A percentile compares a stretch with the other conserved stretches of the same genome.
phyloP scores from a whole-genome alignment of 2,329 filamentous ascomycete species.

The Peltaster fructicola region DNA sequence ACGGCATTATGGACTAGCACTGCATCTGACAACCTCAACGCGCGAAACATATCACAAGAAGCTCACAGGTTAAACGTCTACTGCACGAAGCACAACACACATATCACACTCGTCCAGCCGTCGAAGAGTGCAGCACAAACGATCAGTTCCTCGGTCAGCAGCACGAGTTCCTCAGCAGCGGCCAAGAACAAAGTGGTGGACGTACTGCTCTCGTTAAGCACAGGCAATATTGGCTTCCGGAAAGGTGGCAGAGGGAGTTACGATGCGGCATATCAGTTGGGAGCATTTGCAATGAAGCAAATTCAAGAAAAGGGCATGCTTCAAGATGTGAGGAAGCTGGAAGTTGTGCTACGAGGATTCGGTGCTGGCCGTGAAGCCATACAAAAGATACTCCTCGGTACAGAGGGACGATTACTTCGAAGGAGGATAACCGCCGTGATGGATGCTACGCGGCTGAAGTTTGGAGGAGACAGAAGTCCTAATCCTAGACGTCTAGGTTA shows the following conservation, averaged over 20 bases:
- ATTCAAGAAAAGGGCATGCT: conserved; percentile 70
- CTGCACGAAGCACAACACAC: conserved; percentile 82
- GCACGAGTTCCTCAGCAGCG: conserved; percentile 28
- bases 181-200: conserved; percentile 30
- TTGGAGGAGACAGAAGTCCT: conserved; percentile 78
- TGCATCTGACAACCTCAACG: conserved; percentile 3
- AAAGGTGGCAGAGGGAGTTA: conserved; percentile 67
- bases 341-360: conserved; percentile 72
- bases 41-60: conserved; percentile 20
- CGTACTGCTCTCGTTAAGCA: conserved; percentile 60
- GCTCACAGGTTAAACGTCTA: conserved; percentile 80
- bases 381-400: conserved; percentile 73
- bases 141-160: conserved; percentile 10
- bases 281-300: conserved; percentile 64
- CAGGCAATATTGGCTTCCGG: conserved; percentile 81
- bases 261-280: conserved; percentile 83
- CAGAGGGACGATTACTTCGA: conserved; percentile 61
- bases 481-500: conserved; percentile 65
- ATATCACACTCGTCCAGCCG: conserved; percentile 76
- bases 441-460: conserved; percentile 75
- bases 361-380: conserved; percentile 76
- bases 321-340: conserved; percentile 56
- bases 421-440: conserved; percentile 61
- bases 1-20: too few relatives aligned
- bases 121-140: conserved; percentile 12